These are phyloP conservation scores for Populus simonii DNA, from an alignment of 345 rosid genomes.

Conservation along the genomic window DNA sequence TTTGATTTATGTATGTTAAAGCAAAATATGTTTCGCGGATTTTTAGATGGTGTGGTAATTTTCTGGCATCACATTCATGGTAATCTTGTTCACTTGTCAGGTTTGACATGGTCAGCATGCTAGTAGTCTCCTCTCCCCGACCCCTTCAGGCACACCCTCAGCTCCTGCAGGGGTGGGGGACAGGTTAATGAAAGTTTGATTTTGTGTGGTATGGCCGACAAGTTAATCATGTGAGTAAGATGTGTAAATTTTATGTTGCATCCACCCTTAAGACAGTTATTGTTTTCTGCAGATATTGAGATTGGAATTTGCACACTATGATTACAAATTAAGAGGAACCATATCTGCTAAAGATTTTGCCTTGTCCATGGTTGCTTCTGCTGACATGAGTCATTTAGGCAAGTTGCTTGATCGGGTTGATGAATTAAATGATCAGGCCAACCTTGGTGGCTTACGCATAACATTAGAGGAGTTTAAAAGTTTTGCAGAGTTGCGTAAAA, in stretches of 20 bases:
- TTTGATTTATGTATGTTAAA: background rate
- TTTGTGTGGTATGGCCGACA: background rate
- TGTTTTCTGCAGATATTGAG: constrained; percentile 51
- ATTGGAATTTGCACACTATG: constrained; percentile 91
- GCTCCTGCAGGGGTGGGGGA: constrained; percentile 5
- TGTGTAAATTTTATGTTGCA: background rate
- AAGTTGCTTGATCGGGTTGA: constrained; percentile 72
- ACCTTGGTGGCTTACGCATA: constrained; percentile 53
- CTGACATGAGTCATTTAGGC: constrained; percentile 68
- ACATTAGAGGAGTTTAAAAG: constrained; percentile 67
- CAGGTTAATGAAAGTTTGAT: constrained; percentile 1
- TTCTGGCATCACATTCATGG: background rate
- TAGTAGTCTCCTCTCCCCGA: constrained; percentile 4
- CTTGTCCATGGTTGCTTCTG: constrained; percentile 89
- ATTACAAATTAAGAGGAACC: constrained; percentile 59
- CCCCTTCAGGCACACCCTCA: constrained; percentile 1
- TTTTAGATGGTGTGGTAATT: background rate
- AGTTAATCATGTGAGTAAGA: background rate
- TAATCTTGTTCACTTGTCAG: background rate
- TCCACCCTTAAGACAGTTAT: background rate
- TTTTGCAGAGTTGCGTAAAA: constrained; percentile 77
- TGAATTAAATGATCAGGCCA: constrained; percentile 40
- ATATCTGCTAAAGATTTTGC: constrained; percentile 93
- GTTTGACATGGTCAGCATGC: background rate
- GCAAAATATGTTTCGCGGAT: background rate